phyloP scores from a whole-genome alignment of 495 filamentous ascomycete genomes.

The Tetracladium setigerum region DNA sequence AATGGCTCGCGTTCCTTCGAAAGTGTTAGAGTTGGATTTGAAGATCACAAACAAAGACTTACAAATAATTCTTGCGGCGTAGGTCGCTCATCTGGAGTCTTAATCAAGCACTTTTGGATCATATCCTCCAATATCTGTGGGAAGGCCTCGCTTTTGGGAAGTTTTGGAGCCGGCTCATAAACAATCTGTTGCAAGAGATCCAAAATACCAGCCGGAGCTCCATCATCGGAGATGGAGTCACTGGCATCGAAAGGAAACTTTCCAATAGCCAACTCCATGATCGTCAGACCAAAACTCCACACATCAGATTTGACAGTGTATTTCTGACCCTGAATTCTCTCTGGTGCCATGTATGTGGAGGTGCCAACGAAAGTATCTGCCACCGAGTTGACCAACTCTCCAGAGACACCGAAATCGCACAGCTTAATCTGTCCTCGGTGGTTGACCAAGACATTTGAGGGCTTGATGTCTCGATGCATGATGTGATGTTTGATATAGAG shows the following conservation, averaged over 20 bases:
- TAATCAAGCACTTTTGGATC: constrained; percentile 90
- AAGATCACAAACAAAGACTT: constrained; percentile 21
- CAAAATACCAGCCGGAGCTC: constrained; percentile 87
- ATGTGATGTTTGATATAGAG: constrained; percentile 91
- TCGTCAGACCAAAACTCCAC: constrained; percentile 92
- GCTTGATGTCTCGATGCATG: constrained; percentile 98
- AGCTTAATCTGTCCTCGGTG: constrained; percentile 91
- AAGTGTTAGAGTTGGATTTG: constrained; percentile 3
- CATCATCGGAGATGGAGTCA: constrained; percentile 57
- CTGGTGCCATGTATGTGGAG: constrained; percentile 97
- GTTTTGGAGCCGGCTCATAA: constrained; percentile 84
- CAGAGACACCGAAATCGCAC: constrained; percentile 96
- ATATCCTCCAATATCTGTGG: constrained; percentile 90
- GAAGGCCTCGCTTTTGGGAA: constrained; percentile 96
- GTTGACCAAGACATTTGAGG: constrained; percentile 94
- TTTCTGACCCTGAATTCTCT: constrained; percentile 90
- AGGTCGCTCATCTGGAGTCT: constrained; percentile 77
- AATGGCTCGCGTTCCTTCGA: constrained; percentile 80
- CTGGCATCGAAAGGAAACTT: constrained; percentile 87
- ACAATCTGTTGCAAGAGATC: constrained; percentile 97
- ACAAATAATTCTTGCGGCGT: constrained; percentile 83
- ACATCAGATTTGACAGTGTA: constrained; percentile 98
- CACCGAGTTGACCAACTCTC: constrained; percentile 92
- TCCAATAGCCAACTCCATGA: constrained; percentile 96
- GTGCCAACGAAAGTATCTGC: constrained; percentile 98